Base-by-base conservation (phyloP, 495 filamentous ascomycete species). In the Chaetomidium leptoderma region DNA sequence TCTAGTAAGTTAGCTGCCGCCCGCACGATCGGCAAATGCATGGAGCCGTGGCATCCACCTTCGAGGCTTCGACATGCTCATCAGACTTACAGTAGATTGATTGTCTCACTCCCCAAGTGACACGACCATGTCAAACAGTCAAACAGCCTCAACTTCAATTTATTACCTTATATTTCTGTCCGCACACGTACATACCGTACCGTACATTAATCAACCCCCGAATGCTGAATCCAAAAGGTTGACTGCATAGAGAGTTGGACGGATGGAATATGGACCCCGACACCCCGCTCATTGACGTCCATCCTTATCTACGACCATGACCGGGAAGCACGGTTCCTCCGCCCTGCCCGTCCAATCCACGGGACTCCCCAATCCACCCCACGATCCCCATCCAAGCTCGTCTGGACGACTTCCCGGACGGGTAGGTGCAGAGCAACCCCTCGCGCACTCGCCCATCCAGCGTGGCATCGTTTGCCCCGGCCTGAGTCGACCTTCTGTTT, bases 351-450 rank as follows among this genome's bases (percentile, higher is more conserved):
- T 16, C n/a, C 23, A 21, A 17, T 32, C 32, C n/a, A n/a, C n/a
- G n/a, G n/a, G n/a, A n/a, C n/a, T n/a, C n/a, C n/a, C n/a, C 30
- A 32, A 32, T 32, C 5, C 30, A 4, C n/a, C n/a, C n/a, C n/a
- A n/a, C n/a, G n/a, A 29, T n/a, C n/a, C 7, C 19, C 44, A 30
- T 30, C 47, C 47, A 35, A 3, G 47, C 24, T 16, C 6, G n/a
- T 23, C 52, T 44, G 5, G 6, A 45, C 9, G 16, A 35, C 42
- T 62, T 62, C 55, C 59, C 42, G 59, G 59, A 62, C 40, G 47
- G 59, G 59, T 62, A 62, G 59, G 54, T 62, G 42, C 45, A 40
- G 52, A 26, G 27, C 43, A 30, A 10, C 23, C 4, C 11, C 19
- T 21, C 32, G 3, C 49, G 19, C 6, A 17, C 13, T n/a, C n/a